These are phyloP conservation scores for Massariosphaeria phaeospora DNA, from an alignment of 495 filamentous ascomycete genomes.

Conservation along the genomic window DNA sequence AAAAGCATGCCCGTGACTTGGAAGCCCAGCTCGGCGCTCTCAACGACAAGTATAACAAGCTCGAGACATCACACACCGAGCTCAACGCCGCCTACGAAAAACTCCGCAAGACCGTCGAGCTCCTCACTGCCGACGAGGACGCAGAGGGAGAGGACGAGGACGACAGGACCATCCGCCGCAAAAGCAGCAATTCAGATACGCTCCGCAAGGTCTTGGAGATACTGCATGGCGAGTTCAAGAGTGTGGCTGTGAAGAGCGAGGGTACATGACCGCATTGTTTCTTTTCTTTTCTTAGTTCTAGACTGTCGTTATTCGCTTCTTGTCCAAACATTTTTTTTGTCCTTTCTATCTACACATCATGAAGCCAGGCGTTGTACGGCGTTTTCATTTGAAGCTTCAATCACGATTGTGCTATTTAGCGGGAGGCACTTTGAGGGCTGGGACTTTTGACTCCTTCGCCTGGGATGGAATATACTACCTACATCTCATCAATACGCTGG, in stretches of 20 bases:
- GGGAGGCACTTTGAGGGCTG: background rate
- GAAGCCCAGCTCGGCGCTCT: constrained; percentile 35
- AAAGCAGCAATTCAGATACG: constrained; percentile 31
- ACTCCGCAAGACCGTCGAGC: constrained; percentile 37
- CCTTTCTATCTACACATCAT: background rate
- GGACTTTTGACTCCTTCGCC: background rate
- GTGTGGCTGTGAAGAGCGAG: constrained; percentile 25
- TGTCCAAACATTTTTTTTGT: constrained; percentile 1
- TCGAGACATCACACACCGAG: constrained; percentile 31
- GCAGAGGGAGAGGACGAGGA: constrained; percentile 29
- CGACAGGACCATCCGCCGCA: constrained; percentile 5
- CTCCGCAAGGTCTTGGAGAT: constrained; percentile 35
- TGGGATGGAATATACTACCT: background rate
- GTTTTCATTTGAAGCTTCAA: background rate
- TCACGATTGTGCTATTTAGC: background rate
- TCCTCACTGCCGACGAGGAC: constrained; percentile 32
- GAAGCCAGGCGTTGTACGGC: background rate
- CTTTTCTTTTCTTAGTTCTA: background rate
- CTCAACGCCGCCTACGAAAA: constrained; percentile 37
- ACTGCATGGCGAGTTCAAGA: constrained; percentile 33
- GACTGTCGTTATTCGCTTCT: constrained; percentile 1
- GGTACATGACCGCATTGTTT: background rate
- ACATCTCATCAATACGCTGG: background rate
- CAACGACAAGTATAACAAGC: constrained; percentile 32
- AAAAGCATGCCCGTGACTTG: constrained; percentile 46